Conservation (phyloP, 2,329 filamentous ascomycete species). For the Grosmannia penicillata region DNA sequence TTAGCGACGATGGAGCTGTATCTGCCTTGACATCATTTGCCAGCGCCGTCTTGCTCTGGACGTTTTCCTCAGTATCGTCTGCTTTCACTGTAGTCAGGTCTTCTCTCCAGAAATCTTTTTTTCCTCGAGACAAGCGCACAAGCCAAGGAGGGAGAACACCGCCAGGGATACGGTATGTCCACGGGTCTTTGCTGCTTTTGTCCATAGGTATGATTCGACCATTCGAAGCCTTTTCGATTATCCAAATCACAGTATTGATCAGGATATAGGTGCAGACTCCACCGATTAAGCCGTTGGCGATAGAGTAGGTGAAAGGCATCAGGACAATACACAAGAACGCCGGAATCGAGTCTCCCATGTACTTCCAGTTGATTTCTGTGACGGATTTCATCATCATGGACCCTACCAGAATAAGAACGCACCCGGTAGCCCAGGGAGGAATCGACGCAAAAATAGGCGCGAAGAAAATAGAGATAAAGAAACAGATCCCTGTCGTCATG, state of each 20-base stretch:
- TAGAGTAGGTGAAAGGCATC: slow-evolving; percentile 65
- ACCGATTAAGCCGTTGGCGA: slow-evolving; percentile 60
- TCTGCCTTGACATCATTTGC: no score
- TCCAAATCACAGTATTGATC: slow-evolving; percentile 30
- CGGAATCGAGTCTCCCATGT: slow-evolving; percentile 58
- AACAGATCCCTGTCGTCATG: slow-evolving; percentile 52
- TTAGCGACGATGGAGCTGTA: no score
- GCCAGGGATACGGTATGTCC: slow-evolving; percentile 52
- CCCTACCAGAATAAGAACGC: slow-evolving; percentile 54
- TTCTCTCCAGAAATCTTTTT: slow-evolving; percentile 57
- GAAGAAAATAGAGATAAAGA: slow-evolving; percentile 58
- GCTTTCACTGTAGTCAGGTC: background rate
- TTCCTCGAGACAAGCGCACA: slow-evolving; percentile 44
- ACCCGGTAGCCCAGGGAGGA: slow-evolving; percentile 63
- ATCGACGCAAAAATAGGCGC: slow-evolving; percentile 64
- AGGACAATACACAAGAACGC: slow-evolving; percentile 61
- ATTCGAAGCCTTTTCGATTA: slow-evolving; percentile 26
- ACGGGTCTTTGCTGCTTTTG: slow-evolving; percentile 38
- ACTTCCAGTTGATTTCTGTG: slow-evolving; percentile 60
- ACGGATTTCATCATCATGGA: slow-evolving; percentile 66
- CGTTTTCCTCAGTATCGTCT: background rate
- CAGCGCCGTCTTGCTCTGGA: no score
- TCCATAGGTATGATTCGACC: slow-evolving; percentile 30
- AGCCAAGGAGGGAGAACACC: slow-evolving; percentile 66
- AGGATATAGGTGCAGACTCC: slow-evolving; percentile 38